Evolutionary conservation across 2,329 filamentous ascomycete species (phyloP).

Genomic region (Ophiognomonia clavigignenti-juglandacearum): DNA sequence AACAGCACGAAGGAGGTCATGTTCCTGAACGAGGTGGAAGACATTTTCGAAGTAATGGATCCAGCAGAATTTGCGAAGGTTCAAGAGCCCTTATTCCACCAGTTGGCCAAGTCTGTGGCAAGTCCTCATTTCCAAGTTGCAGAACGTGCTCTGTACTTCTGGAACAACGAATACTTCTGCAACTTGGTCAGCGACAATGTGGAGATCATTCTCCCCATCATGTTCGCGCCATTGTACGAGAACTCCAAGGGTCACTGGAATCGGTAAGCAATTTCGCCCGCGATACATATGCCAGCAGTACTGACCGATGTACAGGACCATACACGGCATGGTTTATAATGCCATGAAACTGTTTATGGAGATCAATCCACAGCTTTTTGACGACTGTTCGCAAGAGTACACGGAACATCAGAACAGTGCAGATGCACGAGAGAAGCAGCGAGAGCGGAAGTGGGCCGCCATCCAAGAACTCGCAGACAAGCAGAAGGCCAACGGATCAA

Average conservation of each 20-base stretch:
- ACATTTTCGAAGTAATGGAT: slow-evolving; percentile 99
- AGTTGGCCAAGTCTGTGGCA: slow-evolving; percentile 94
- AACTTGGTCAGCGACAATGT: slow-evolving; percentile 99
- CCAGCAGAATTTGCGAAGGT: slow-evolving; percentile 98
- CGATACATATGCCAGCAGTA: not conserved
- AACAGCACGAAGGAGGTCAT: slow-evolving; percentile 99
- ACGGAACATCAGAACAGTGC: slow-evolving; percentile 93
- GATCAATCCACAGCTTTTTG: slow-evolving; percentile 96
- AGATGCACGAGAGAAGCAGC: slow-evolving; percentile 72
- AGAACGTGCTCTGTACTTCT: slow-evolving; percentile 95
- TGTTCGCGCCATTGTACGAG: slow-evolving; percentile 97
- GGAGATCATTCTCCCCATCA: slow-evolving; percentile 95
- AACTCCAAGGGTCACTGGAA: slow-evolving; percentile 99
- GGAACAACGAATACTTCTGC: slow-evolving; percentile 99
- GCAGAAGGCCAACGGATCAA: slow-evolving; percentile 42
- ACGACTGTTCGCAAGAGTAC: slow-evolving; percentile 98
- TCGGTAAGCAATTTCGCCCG: slow-evolving; percentile 53
- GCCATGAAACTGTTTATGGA: slow-evolving; percentile 99
- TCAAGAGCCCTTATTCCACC: slow-evolving; percentile 94
- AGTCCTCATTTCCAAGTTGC: slow-evolving; percentile 99
- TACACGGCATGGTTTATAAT: slow-evolving; percentile 99
- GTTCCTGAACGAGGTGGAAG: slow-evolving; percentile 98
- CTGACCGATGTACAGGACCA: slow-evolving; percentile 59
- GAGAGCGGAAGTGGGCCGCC: slow-evolving; percentile 85
- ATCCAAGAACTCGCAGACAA: slow-evolving; percentile 75